Evolutionary conservation across 176 grass and related monocot genomes (phyloP), one percentile per base, ranked within the genome.

Genomic region (Puccinellia tenuiflora): DNA sequence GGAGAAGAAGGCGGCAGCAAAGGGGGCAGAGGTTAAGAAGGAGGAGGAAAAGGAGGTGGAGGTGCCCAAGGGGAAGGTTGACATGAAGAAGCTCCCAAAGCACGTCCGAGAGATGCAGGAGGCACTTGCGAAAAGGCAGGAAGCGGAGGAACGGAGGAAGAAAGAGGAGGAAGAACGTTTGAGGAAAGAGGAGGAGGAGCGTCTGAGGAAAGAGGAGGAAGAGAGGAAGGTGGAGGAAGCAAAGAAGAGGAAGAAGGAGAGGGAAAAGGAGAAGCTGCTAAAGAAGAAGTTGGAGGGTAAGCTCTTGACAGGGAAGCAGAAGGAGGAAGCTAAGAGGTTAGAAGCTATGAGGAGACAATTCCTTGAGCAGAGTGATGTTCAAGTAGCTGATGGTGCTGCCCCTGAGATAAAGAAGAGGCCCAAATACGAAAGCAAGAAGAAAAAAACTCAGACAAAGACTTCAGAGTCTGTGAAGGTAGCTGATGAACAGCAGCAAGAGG

Each of bases 221-320:
- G 92, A 98, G 85, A 93, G 88, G 84, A 87, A 89, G 78, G 88
- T 72, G 0, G 95, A 98, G 81, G 92, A 94, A 85, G 95, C 92
- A 52, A 98, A 93, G 81, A 92, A 77, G 85, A 91, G 87, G 84
- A 98, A 86, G 82, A 94, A 93, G 43, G 92, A 95, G 68, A 90
- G 56, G 56, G 95, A 98, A 68, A 98, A 98, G 88, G 92, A 95
- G 86, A 98, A 93, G 81, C 37, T 88, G 85, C 73, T 86, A 6
- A 95, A 93, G 95, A 98, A 91, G 86, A 98, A 91, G 70, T 82
- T 80, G 85, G 95, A 98, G 72, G 94, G 92, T 40, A 97, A 97
- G 50, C 88, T 94, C 53, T 82, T 98, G 50, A 98, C 92, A 11
- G 96, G 78, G 29, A 98, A 91, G 79, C 92, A 98, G 70, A 98